Evolutionary conservation across 73 alveolate species (phyloP).

Genomic region (Paramecium caudatum): DNA sequence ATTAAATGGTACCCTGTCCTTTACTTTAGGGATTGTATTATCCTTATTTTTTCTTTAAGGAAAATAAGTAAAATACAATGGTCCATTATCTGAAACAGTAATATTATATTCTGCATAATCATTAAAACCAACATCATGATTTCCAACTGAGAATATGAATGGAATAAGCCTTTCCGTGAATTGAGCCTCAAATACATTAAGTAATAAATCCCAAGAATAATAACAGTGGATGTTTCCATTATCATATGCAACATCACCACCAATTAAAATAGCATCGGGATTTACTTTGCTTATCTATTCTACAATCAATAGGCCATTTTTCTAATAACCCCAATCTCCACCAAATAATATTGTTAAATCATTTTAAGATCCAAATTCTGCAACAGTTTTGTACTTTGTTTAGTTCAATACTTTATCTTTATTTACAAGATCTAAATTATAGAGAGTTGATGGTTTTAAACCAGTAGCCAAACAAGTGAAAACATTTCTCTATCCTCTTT

Average conservation of each 20-base stretch:
- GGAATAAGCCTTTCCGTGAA: conserved; percentile 65
- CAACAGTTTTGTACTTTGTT: not conserved
- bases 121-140: conserved; percentile 76
- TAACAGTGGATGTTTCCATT: conserved; percentile 79
- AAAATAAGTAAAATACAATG: conserved; percentile 70
- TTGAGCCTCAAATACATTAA: conserved; percentile 16
- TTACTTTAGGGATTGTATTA: conserved; percentile 62
- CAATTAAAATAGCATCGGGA: conserved; percentile 81
- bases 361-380: conserved; percentile 4
- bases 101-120: conserved; percentile 71
- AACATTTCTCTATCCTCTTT: conserved; percentile 69
- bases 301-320: conserved; percentile 75
- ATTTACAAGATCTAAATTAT: not conserved
- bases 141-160: conserved; percentile 72
- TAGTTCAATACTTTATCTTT: conserved; percentile 1
- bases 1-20: conserved; percentile 70
- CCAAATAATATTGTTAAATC: conserved; percentile 61
- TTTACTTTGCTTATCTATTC: conserved; percentile 59
- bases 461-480: conserved; percentile 32
- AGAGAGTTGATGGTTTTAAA: conserved; percentile 37
- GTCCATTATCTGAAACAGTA: conserved; percentile 74
- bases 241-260: conserved; percentile 87
- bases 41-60: conserved; percentile 56
- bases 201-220: conserved; percentile 74
- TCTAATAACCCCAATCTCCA: conserved; percentile 75